A percentile compares a stretch with the other conserved stretches of the same genome.
Conservation (phyloP, 306 rosid species). For the Cucumis hystrix region DNA sequence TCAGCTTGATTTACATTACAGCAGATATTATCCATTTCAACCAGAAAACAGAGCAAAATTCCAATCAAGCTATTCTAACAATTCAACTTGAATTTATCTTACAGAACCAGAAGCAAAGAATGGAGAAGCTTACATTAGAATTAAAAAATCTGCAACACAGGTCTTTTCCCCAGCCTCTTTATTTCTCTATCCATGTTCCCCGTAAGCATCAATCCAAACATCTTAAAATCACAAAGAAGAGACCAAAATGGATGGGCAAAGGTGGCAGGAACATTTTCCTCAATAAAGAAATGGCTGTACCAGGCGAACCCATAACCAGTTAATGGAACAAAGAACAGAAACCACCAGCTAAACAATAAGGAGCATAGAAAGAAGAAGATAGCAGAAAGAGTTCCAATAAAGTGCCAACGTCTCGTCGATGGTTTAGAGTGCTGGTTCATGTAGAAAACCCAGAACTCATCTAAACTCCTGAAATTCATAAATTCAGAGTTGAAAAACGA, state of each 20-base stretch:
- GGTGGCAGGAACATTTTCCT: slow-evolving; percentile 71
- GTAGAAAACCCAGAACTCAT: slow-evolving; percentile 90
- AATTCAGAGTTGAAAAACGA: neutral
- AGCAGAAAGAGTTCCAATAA: slow-evolving; percentile 48
- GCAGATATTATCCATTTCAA: neutral
- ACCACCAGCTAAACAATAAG: slow-evolving; percentile 61
- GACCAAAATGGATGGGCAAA: slow-evolving; percentile 97
- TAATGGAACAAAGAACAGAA: slow-evolving; percentile 57
- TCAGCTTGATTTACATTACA: neutral
- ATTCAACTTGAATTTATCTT: neutral
- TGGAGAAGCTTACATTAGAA: neutral
- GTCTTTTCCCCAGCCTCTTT: slow-evolving; percentile 95
- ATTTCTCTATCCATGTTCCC: slow-evolving; percentile 96
- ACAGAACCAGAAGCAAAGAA: neutral
- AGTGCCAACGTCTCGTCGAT: slow-evolving; percentile 89
- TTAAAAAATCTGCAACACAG: slow-evolving; percentile 60
- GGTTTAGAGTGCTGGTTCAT: slow-evolving; percentile 85
- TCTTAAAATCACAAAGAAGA: slow-evolving; percentile 66
- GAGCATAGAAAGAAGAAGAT: slow-evolving; percentile 55
- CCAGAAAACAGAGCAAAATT: neutral
- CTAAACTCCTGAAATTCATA: slow-evolving; percentile 92
- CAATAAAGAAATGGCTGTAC: slow-evolving; percentile 93
- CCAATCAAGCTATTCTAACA: neutral
- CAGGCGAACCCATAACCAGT: slow-evolving; percentile 88
- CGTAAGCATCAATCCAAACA: slow-evolving; percentile 88